Evolutionary conservation across 2,329 filamentous ascomycete species (phyloP).

Genomic region (Rugonectria rugulosa): DNA sequence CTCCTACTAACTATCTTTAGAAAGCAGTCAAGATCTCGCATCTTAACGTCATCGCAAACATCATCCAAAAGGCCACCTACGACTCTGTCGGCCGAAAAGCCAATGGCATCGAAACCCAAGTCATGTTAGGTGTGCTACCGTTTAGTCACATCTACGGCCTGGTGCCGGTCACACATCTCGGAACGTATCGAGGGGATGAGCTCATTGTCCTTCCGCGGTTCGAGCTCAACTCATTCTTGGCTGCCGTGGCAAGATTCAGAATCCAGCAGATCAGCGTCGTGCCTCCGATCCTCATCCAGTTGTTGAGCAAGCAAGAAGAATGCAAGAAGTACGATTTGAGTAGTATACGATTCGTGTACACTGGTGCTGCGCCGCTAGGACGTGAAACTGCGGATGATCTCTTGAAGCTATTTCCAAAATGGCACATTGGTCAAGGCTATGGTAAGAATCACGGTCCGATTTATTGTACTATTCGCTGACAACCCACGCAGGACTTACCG

Average conservation of each 20-base stretch:
- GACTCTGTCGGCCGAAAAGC: conserved; percentile 46
- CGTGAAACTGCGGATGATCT: conserved; percentile 71
- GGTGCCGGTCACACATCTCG: conserved; percentile 72
- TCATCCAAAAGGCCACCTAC: conserved; percentile 65
- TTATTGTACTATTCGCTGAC: conserved; percentile 19
- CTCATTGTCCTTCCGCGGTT: conserved; percentile 78
- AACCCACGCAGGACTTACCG: conserved; percentile 65
- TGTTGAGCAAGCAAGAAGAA: conserved; percentile 67
- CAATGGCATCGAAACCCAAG: conserved; percentile 48
- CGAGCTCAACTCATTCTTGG: conserved; percentile 69
- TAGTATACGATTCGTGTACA: conserved; percentile 68
- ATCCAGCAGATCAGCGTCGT: conserved; percentile 74
- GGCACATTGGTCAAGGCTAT: conserved; percentile 64
- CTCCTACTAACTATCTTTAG: conserved; percentile 45
- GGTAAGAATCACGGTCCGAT: not conserved
- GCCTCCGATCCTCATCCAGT: conserved; percentile 78
- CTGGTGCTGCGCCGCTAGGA: conserved; percentile 77
- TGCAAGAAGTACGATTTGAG: conserved; percentile 72
- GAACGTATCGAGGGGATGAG: conserved; percentile 75
- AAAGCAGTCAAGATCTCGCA: conserved; percentile 90
- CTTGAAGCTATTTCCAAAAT: conserved; percentile 65
- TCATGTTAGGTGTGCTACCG: conserved; percentile 72
- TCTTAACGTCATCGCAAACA: conserved; percentile 79
- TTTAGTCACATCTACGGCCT: conserved; percentile 85
- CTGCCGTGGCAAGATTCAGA: conserved; percentile 70